phyloP scores from a whole-genome alignment of 495 filamentous ascomycete species.

The Platismatia glauca region DNA sequence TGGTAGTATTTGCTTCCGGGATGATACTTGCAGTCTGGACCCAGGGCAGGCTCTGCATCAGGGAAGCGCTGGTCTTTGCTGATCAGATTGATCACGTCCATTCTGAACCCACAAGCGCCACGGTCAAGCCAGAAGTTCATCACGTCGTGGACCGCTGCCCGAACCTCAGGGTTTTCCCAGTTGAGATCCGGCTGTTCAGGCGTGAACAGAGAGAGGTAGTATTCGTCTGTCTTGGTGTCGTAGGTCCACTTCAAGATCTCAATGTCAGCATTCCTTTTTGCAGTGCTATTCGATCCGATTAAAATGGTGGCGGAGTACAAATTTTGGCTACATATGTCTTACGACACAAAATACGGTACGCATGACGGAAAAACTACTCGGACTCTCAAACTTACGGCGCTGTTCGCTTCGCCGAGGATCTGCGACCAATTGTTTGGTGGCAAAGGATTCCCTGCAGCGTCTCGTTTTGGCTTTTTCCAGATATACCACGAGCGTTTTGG shows the following conservation, averaged over 20 bases:
- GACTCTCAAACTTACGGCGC: constrained; percentile 24
- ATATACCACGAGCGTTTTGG: constrained; percentile 54
- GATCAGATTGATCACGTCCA: constrained; percentile 54
- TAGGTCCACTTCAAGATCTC: constrained; percentile 42
- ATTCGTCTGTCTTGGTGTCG: constrained; percentile 50
- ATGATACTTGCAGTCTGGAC: constrained; percentile 38
- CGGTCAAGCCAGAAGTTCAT: constrained; percentile 60
- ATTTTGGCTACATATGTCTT: background rate
- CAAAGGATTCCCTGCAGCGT: constrained; percentile 39
- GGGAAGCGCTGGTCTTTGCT: constrained; percentile 44
- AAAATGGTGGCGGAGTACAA: background rate
- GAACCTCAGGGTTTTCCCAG: constrained; percentile 52
- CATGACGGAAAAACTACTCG: background rate
- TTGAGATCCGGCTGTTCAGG: constrained; percentile 59
- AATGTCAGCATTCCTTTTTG: background rate
- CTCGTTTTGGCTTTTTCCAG: constrained; percentile 44
- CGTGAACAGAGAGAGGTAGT: constrained; percentile 56
- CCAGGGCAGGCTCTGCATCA: constrained; percentile 40
- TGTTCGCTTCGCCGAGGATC: constrained; percentile 43
- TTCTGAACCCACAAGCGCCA: constrained; percentile 53
- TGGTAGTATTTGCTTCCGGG: constrained; percentile 41
- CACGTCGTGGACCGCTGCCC: constrained; percentile 50
- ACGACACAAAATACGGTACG: background rate
- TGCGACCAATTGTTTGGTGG: constrained; percentile 53
- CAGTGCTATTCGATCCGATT: background rate